Evolutionary conservation across 345 rosid genomes (phyloP).

Genomic region (Eucalyptus curtisii): DNA sequence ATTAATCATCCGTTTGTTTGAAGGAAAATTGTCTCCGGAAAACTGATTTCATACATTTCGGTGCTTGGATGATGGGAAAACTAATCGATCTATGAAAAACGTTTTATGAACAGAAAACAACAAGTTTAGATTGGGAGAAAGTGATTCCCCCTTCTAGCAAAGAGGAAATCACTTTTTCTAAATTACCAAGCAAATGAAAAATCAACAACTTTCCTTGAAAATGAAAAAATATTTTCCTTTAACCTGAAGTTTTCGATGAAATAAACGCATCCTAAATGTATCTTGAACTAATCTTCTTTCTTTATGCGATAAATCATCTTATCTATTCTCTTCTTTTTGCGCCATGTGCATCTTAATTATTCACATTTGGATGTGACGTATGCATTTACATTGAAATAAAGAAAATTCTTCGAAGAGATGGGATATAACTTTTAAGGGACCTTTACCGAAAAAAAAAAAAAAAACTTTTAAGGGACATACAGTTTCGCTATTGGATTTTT

Average conservation of each 20-base stretch:
- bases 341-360: background rate
- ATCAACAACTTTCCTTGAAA: background rate
- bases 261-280: background rate
- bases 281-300: background rate
- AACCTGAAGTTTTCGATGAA: background rate
- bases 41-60: too few relatives aligned
- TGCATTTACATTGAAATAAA: background rate
- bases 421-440: background rate
- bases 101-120: too few relatives aligned
- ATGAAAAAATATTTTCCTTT: too few relatives aligned
- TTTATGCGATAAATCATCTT: background rate
- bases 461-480: background rate
- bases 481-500: background rate
- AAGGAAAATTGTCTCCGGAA: too few relatives aligned
- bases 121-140: background rate
- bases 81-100: background rate
- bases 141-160: background rate
- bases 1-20: background rate
- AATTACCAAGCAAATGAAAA: background rate
- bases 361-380: background rate
- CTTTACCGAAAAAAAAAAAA: too few relatives aligned
- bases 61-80: rapidly evolving
- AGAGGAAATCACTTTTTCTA: background rate
- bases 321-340: background rate
- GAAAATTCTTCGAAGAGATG: background rate